Evolutionary conservation across 2,329 filamentous ascomycete species (phyloP).

Genomic region (Trichoderma citrinoviride): DNA sequence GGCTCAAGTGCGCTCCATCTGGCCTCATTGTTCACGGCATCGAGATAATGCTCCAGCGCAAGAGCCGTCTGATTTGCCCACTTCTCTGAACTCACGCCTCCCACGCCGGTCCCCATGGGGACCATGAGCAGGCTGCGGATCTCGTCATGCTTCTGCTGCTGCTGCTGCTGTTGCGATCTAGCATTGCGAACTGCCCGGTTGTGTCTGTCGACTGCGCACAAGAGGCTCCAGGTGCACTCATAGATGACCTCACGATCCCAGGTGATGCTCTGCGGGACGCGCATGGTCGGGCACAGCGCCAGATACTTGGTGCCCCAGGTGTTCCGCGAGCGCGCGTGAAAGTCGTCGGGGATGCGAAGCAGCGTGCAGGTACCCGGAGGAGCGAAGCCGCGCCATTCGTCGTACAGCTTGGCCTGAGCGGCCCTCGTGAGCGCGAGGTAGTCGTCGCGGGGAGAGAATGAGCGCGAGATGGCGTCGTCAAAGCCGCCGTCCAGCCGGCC

Average conservation of each 20-base stretch:
- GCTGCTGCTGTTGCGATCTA: no score
- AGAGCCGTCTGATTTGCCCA: slow-evolving; percentile 52
- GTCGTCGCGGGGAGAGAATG: slow-evolving; percentile 43
- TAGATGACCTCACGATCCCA: slow-evolving; percentile 56
- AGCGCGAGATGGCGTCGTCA: slow-evolving; percentile 52
- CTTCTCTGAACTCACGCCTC: slow-evolving; percentile 42
- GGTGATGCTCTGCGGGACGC: slow-evolving; percentile 40
- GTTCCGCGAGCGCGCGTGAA: slow-evolving; percentile 35
- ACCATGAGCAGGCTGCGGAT: slow-evolving; percentile 50
- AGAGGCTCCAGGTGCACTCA: slow-evolving; percentile 52
- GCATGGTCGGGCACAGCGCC: slow-evolving; percentile 54
- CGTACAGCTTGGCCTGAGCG: slow-evolving; percentile 45
- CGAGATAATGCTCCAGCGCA: slow-evolving; percentile 51
- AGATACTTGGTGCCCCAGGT: slow-evolving; percentile 43
- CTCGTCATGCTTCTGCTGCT: slow-evolving; percentile 22
- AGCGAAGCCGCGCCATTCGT: slow-evolving; percentile 48
- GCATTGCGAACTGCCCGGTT: slow-evolving; percentile 35
- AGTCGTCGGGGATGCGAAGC: slow-evolving; percentile 42
- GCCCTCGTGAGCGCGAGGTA: slow-evolving; percentile 48
- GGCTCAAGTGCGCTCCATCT: slow-evolving; percentile 41
- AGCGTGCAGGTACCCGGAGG: slow-evolving; percentile 51
- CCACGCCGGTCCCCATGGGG: slow-evolving; percentile 50
- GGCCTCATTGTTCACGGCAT: slow-evolving; percentile 43
- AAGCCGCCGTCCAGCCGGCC: slow-evolving; percentile 54
- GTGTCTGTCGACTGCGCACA: slow-evolving; percentile 48